Conservation (phyloP, 345 rosid genomes). For the Hibiscus trionum region DNA sequence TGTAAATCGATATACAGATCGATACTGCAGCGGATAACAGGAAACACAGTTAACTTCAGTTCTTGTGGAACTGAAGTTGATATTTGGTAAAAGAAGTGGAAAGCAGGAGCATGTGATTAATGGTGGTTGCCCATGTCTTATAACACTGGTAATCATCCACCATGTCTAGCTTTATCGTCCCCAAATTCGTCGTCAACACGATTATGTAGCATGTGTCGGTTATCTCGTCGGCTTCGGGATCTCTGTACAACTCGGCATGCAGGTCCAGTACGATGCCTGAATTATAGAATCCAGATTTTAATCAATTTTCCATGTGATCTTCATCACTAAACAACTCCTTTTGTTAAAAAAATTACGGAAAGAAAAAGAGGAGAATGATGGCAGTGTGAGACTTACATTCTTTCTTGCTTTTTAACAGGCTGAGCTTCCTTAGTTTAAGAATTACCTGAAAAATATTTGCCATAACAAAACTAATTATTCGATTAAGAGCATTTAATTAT, state of each 20-base stretch:
- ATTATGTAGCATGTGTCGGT: slow-evolving; percentile 59
- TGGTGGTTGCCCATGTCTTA: slow-evolving; percentile 64
- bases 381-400: slow-evolving; percentile 39
- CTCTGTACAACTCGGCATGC: slow-evolving; percentile 62
- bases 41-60: slow-evolving; percentile 7
- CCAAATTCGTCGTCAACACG: slow-evolving; percentile 53
- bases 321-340: neutral
- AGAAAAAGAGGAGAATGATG: neutral
- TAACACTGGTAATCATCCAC: slow-evolving; percentile 59
- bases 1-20: slow-evolving; percentile 11
- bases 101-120: slow-evolving; percentile 59
- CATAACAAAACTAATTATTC: neutral
- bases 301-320: neutral
- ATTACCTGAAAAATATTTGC: slow-evolving; percentile 44
- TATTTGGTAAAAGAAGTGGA: slow-evolving; percentile 48
- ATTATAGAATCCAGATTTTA: neutral
- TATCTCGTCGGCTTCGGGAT: slow-evolving; percentile 34
- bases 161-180: slow-evolving; percentile 80
- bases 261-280: slow-evolving; percentile 58
- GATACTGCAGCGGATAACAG: neutral
- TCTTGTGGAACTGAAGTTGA: slow-evolving; percentile 41
- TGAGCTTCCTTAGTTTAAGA: slow-evolving; percentile 56
- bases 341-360: neutral
- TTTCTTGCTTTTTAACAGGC: slow-evolving; percentile 58
- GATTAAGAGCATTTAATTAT: neutral